Conservation (phyloP, 495 filamentous ascomycete genomes). For the Penicillium antarcticum region DNA sequence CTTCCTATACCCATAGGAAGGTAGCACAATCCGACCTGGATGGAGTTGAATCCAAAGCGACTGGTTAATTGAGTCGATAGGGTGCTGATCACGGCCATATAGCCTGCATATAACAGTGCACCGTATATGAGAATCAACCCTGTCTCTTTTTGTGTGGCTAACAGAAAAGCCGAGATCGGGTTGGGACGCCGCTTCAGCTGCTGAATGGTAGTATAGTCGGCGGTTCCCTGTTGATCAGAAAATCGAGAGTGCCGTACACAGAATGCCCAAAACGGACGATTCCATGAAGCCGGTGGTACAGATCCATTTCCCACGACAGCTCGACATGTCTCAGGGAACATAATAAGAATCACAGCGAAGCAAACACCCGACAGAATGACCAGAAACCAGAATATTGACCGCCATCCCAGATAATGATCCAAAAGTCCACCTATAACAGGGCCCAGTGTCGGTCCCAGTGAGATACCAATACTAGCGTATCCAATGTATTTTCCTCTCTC, state of each 20-base stretch:
- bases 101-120: conserved; percentile 21
- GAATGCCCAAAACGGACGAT: conserved; percentile 27
- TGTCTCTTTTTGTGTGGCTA: conserved; percentile 37
- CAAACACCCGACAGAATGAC: conserved; percentile 51
- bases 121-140: conserved; percentile 35
- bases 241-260: conserved; percentile 11
- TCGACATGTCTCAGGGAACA: conserved; percentile 43
- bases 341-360: conserved; percentile 22
- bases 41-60: conserved; percentile 37
- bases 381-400: conserved; percentile 73
- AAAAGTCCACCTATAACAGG: conserved; percentile 66
- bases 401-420: conserved; percentile 63
- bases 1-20: conserved; percentile 42
- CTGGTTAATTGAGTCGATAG: conserved; percentile 29
- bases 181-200: conserved; percentile 20
- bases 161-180: conserved; percentile 23
- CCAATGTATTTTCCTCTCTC: conserved; percentile 48
- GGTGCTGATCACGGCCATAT: conserved; percentile 25
- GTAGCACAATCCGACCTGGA: conserved; percentile 47
- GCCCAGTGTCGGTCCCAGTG: conserved; percentile 50
- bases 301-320: conserved; percentile 48
- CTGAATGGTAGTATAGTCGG: conserved; percentile 11
- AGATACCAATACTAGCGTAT: conserved; percentile 24
- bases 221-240: neutral
- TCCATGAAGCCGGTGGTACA: conserved; percentile 35